Evolutionary conservation across 2,329 filamentous ascomycete genomes (phyloP), one percentile per base, ranked within the genome.

Genomic region (Apiospora saccharicola): DNA sequence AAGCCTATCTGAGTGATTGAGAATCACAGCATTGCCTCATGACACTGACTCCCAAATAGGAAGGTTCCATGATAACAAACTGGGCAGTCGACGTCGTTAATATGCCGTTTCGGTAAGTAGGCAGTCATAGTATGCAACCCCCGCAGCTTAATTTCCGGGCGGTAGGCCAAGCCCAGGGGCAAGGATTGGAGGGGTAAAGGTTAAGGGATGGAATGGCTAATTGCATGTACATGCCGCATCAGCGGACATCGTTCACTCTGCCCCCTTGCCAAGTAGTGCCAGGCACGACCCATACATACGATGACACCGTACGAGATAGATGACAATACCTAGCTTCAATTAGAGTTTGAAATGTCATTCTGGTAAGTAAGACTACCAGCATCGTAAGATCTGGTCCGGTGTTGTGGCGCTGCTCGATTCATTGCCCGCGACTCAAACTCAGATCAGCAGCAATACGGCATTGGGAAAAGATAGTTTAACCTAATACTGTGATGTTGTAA

Each of bases 131-230:
- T 64, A 64, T 41, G 57, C 57, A n/a, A 34, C 57, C 57, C 57
- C 57, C 57, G 57, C 57, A 64, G 41, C 57, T 64, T 34, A 64
- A 64, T 64, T 24, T 41, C 57, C 30, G 19, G 34, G 34, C 19
- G 26, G 30, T 64, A 41, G 34, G 16, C 34, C 57, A 64, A 34
- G 57, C 57, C 57, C 22, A 41, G 8, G 8, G 34, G 14, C 22
- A 24, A 41, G 34, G 57, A 64, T 64, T 64, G 19, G 57, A 64
- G 57, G 57, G 57, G 57, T 64, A 64, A 64, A 41, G 57, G 46
- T 49, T 49, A 49, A 64, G 19, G 34, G 22, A 41, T 41, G 57
- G 57, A 34, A 41, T 64, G 57, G 57, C 57, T 64, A 64, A 64
- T 64, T 64, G 34, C 34, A 64, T 19, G 57, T 41, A 64, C 57